Evolutionary conservation across 495 filamentous ascomycete species (phyloP).

Genomic region (Aspergillus haitiensis): DNA sequence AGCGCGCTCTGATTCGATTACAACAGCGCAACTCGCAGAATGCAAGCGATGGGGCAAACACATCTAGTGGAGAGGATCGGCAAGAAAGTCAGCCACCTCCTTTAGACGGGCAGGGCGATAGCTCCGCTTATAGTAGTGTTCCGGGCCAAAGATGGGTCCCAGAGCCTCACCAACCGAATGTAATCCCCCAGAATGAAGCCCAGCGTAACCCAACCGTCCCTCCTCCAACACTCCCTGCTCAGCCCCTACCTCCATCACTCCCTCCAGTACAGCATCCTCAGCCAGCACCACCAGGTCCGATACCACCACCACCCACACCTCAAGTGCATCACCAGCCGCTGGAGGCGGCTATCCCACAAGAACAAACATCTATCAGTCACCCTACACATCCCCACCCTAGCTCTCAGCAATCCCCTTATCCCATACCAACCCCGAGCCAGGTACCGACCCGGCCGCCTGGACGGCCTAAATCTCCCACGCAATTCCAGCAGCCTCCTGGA

Average conservation of each 20-base stretch:
- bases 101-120: constrained; percentile 20
- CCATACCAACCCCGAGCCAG: constrained; percentile 24
- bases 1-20: constrained; percentile 44
- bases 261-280: constrained; percentile 19
- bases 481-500: constrained; percentile 27
- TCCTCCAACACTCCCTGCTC: constrained; percentile 27
- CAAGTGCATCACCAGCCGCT: constrained; percentile 25
- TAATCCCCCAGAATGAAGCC: constrained; percentile 32
- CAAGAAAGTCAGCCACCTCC: constrained; percentile 22
- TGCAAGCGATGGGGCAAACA: constrained; percentile 28
- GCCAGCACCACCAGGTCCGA: constrained; percentile 8
- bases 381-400: constrained; percentile 21
- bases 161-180: constrained; percentile 29
- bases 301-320: constrained; percentile 16
- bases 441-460: constrained; percentile 25
- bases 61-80: constrained; percentile 27
- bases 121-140: constrained; percentile 30
- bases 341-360: constrained; percentile 25
- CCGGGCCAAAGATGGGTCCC: constrained; percentile 41
- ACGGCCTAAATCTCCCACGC: constrained; percentile 29
- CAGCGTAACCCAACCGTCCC: constrained; percentile 24
- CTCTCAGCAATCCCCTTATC: constrained; percentile 30
- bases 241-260: constrained; percentile 26
- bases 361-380: constrained; percentile 25
- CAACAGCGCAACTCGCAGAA: constrained; percentile 35